A percentile compares a stretch with the other conserved stretches of the same genome.
phyloP scores from a whole-genome alignment of 805 yeast species.

The Jamesozyma lodderae region DNA sequence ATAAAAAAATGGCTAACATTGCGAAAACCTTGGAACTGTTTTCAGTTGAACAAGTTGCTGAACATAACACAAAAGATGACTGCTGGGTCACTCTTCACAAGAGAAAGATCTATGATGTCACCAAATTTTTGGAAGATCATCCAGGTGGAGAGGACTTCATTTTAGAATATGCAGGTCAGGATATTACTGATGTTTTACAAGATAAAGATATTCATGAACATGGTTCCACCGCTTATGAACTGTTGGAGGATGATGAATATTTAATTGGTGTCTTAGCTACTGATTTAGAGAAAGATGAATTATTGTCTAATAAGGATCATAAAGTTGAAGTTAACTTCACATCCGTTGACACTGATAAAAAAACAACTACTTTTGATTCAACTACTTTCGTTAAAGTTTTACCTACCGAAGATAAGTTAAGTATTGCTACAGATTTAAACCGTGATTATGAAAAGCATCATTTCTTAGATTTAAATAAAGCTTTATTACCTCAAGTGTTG shows the following conservation, averaged over 20 bases:
- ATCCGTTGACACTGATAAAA: constrained; percentile 21
- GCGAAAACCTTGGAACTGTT: constrained; percentile 48
- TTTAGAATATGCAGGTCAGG: constrained; percentile 71
- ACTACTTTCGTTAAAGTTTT: constrained; percentile 48
- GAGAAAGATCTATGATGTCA: constrained; percentile 78
- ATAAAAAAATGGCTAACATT: constrained; percentile 2
- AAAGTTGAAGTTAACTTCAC: constrained; percentile 52
- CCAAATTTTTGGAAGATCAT: constrained; percentile 39
- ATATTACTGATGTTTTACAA: constrained; percentile 55
- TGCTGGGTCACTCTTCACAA: constrained; percentile 77
- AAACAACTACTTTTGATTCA: constrained; percentile 41
- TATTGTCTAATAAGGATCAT: constrained; percentile 51
- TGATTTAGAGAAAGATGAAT: constrained; percentile 61
- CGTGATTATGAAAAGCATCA: constrained; percentile 68
- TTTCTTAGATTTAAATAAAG: constrained; percentile 77
- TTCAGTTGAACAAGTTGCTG: constrained; percentile 42
- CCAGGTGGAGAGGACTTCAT: constrained; percentile 64
- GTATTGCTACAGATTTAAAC: constrained; percentile 67
- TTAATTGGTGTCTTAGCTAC: constrained; percentile 80
- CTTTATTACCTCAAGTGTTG: constrained; percentile 73
- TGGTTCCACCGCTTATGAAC: not conserved
- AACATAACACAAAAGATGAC: constrained; percentile 44
- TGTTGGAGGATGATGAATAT: constrained; percentile 55
- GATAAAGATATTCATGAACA: constrained; percentile 46
- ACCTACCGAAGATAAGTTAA: constrained; percentile 65